Evolutionary conservation across 208 protist genomes (phyloP).

Genomic region (Crithidia bombi): DNA sequence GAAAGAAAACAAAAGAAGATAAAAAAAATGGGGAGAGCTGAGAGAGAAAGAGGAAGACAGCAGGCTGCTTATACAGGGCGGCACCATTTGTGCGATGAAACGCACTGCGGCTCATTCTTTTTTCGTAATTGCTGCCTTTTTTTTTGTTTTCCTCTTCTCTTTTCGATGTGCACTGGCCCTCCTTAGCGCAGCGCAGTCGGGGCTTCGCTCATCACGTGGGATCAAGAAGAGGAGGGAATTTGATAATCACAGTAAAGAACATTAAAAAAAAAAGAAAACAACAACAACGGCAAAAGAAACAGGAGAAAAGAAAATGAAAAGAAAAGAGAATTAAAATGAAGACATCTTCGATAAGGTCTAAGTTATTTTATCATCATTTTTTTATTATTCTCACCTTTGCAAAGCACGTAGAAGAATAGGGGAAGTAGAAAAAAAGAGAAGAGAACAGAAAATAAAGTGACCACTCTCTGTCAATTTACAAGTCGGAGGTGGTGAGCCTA

Average conservation of each 20-base stretch:
- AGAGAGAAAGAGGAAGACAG: background rate
- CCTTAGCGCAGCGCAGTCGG: background rate
- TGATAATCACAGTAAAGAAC: background rate
- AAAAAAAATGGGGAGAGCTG: background rate
- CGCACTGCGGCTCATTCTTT: too few relatives aligned
- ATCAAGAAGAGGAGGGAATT: background rate
- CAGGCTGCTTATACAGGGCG: background rate
- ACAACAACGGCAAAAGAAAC: background rate
- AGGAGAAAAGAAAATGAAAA: slow-evolving; percentile 6
- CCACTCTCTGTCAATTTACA: too few relatives aligned
- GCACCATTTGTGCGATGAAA: too few relatives aligned
- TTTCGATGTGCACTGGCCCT: background rate
- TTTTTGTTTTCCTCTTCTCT: too few relatives aligned
- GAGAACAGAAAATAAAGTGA: too few relatives aligned
- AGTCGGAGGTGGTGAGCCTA: too few relatives aligned
- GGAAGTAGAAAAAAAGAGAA: too few relatives aligned
- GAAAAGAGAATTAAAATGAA: slow-evolving; percentile 13
- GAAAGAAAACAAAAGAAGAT: background rate
- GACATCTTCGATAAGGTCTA: background rate
- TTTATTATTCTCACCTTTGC: too few relatives aligned
- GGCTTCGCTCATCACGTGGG: too few relatives aligned
- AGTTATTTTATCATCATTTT: too few relatives aligned
- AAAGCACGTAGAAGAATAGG: too few relatives aligned
- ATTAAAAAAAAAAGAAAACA: slow-evolving; percentile 7
- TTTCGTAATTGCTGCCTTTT: too few relatives aligned